A percentile compares a stretch with the other conserved stretches of the same genome.
Conservation (phyloP, 441 rosid species). For the Corymbia citriodora region DNA sequence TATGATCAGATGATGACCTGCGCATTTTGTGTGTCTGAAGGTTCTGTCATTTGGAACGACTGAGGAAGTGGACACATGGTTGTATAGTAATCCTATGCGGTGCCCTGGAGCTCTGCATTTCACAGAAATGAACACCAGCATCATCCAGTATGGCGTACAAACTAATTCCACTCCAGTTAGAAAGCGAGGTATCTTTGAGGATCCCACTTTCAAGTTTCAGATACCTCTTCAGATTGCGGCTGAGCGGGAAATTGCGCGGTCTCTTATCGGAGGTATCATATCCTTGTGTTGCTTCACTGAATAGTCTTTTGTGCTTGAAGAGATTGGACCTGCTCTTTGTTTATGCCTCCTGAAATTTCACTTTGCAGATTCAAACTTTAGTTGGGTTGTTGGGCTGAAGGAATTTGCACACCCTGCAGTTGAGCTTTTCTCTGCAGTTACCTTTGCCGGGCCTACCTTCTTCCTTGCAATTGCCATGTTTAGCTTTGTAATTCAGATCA, state of each 20-base stretch:
- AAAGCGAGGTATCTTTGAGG: conserved; percentile 51
- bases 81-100: conserved; percentile 42
- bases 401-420: conserved; percentile 70
- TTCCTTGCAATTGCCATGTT: conserved; percentile 91
- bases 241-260: conserved; percentile 84
- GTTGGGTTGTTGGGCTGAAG: conserved; percentile 65
- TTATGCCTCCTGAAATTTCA: background rate
- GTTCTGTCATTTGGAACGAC: conserved; percentile 56
- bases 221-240: conserved; percentile 87
- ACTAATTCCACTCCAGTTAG: conserved; percentile 54
- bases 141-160: conserved; percentile 78
- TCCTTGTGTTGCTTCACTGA: background rate
- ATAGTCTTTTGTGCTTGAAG: background rate
- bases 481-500: conserved; percentile 73
- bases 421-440: conserved; percentile 25
- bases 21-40: conserved; percentile 21
- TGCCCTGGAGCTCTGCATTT: conserved; percentile 83
- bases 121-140: conserved; percentile 35
- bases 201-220: conserved; percentile 75
- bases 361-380: conserved; percentile 38
- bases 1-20: background rate
- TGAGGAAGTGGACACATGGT: conserved; percentile 70
- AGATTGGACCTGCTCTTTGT: background rate
- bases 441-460: conserved; percentile 50
- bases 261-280: conserved; percentile 53